Evolutionary conservation across 2,329 filamentous ascomycete species (phyloP).

Genomic region (Hypoxylon sp.): DNA sequence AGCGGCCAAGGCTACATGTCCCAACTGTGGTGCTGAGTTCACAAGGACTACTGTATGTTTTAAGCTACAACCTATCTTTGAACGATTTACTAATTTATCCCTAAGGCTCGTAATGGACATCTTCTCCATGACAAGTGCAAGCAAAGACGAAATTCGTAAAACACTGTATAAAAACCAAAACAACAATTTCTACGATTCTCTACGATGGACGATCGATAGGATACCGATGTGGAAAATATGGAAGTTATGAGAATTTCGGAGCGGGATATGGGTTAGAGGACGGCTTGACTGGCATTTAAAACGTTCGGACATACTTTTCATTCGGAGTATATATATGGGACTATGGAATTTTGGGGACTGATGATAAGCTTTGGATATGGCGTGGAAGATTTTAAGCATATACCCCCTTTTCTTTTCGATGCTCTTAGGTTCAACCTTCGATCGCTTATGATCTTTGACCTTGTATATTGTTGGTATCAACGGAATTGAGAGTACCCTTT

Average conservation of each 20-base stretch:
- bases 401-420: constrained; percentile 48
- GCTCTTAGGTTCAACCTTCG: constrained; percentile 44
- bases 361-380: constrained; percentile 42
- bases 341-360: constrained; percentile 28
- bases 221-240: constrained; percentile 31
- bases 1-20: constrained; percentile 88
- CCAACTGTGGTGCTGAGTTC: constrained; percentile 93
- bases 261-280: constrained; percentile 39
- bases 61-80: background rate
- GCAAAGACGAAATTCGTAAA: constrained; percentile 68
- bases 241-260: constrained; percentile 31
- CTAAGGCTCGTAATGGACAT: constrained; percentile 87
- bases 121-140: constrained; percentile 92
- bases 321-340: constrained; percentile 46
- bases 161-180: constrained; percentile 21
- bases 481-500: constrained; percentile 33
- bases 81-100: constrained; percentile 40
- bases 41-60: constrained; percentile 77
- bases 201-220: constrained; percentile 38
- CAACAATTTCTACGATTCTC: constrained; percentile 34
- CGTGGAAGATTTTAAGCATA: constrained; percentile 46
- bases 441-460: constrained; percentile 38
- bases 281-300: constrained; percentile 41
- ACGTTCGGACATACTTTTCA: constrained; percentile 39
- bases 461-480: constrained; percentile 48